These are phyloP conservation scores for Trichoderma aggressivum DNA, from an alignment of 2,329 filamentous ascomycete species.

Conservation along the genomic window DNA sequence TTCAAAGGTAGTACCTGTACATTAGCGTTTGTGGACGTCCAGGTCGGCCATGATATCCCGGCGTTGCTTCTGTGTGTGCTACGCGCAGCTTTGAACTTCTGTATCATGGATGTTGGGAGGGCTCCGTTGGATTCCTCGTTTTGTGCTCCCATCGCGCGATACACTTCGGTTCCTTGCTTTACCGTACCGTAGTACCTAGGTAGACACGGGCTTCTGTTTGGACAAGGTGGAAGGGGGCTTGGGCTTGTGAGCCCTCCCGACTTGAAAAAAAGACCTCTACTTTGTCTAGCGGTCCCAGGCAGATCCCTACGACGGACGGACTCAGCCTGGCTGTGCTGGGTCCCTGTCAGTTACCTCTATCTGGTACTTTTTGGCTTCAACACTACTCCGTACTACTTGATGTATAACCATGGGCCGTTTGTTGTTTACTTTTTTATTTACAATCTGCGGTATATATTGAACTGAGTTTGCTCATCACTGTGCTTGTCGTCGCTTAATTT, in stretches of 20 bases:
- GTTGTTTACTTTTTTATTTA: too few species aligned
- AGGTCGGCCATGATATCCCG: neutral
- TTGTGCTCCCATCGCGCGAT: neutral
- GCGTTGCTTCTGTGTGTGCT: neutral
- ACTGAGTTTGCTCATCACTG: neutral
- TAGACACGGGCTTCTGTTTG: neutral
- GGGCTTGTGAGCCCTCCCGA: neutral
- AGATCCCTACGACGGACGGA: neutral
- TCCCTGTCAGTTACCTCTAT: neutral
- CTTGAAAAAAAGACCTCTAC: neutral
- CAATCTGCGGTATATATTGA: neutral
- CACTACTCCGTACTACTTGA: neutral
- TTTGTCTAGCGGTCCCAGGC: neutral
- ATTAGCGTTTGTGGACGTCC: neutral
- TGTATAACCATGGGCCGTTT: too few species aligned
- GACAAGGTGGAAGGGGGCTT: neutral
- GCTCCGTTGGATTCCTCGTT: neutral
- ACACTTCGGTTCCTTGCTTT: neutral
- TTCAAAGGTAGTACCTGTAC: too few species aligned
- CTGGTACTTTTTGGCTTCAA: neutral
- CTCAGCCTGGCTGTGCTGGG: neutral
- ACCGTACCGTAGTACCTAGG: too few species aligned
- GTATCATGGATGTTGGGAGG: neutral
- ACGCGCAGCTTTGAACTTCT: neutral
- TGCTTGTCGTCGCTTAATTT: neutral